phyloP scores from a whole-genome alignment of 2,329 filamentous ascomycete genomes.

The Ceratocystiopsis minuta region DNA sequence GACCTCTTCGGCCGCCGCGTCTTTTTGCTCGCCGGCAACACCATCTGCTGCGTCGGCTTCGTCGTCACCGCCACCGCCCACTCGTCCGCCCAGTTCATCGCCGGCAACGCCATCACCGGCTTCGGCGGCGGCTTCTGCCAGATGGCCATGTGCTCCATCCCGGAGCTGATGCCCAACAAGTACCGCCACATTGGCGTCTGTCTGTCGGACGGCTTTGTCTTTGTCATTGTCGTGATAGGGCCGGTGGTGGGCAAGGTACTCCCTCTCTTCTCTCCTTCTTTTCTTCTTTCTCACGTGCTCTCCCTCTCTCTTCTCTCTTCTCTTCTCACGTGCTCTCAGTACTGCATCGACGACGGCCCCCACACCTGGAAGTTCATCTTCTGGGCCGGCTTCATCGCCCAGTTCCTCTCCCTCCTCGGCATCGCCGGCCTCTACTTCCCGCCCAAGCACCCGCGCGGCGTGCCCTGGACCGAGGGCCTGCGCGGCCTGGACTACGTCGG shows the following conservation, averaged over 20 bases:
- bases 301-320: too few species aligned
- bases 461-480: slow-evolving; percentile 14
- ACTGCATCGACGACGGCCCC: slow-evolving; percentile 12
- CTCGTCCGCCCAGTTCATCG: slow-evolving; percentile 11
- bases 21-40: slow-evolving; percentile 9
- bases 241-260: too few species aligned
- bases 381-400: slow-evolving; percentile 9
- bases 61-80: slow-evolving; percentile 13
- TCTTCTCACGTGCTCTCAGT: slow-evolving; percentile 16
- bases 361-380: slow-evolving; percentile 9
- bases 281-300: too few species aligned
- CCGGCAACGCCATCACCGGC: slow-evolving; percentile 16
- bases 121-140: slow-evolving; percentile 16
- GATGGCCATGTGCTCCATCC: slow-evolving; percentile 15
- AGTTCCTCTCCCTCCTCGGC: slow-evolving; percentile 2
- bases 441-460: slow-evolving; percentile 14
- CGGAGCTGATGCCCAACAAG: slow-evolving; percentile 18
- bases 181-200: slow-evolving; percentile 14
- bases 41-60: slow-evolving; percentile 8
- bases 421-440: slow-evolving; percentile 13
- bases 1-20: slow-evolving; percentile 11
- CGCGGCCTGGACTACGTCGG: slow-evolving; percentile 16
- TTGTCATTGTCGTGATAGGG: too few species aligned
- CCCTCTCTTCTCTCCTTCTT: too few species aligned
- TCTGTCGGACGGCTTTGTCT: too few species aligned